These are phyloP conservation scores for Globisporangium rhizosaccharum DNA, from an alignment of 352 stramenopile species.

Conservation along the genomic window DNA sequence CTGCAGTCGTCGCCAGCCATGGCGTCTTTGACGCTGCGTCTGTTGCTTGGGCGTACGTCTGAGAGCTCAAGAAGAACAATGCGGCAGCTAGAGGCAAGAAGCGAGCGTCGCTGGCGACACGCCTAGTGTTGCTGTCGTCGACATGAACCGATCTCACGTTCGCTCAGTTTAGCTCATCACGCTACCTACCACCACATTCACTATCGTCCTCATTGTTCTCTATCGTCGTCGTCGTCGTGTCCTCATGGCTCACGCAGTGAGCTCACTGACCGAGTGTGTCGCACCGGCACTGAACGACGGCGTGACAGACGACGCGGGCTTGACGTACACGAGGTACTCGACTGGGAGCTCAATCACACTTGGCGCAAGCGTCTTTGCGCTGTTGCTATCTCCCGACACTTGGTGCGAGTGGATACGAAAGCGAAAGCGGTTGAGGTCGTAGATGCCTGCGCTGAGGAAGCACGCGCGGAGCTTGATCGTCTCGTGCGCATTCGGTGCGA, in stretches of 20 bases:
- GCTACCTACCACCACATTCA: too few relatives aligned
- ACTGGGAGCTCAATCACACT: conserved; percentile 63
- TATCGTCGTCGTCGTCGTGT: not conserved
- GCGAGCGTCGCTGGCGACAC: too few relatives aligned
- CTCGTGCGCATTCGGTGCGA: conserved; percentile 36
- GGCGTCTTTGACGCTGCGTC: not conserved
- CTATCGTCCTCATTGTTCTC: too few relatives aligned
- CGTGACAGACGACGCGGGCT: conserved; percentile 7
- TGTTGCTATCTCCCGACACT: too few relatives aligned
- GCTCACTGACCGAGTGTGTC: not conserved
- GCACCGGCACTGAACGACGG: not conserved
- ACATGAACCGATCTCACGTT: too few relatives aligned
- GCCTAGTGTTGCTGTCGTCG: too few relatives aligned
- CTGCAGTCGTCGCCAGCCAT: not conserved
- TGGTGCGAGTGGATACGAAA: conserved; percentile 36
- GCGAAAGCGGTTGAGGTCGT: conserved; percentile 80
- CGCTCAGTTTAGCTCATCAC: not conserved
- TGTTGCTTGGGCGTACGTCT: not conserved
- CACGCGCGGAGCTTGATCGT: conserved; percentile 64
- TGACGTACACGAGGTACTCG: conserved; percentile 76
- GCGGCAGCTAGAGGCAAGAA: too few relatives aligned
- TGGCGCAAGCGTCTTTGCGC: conserved; percentile 10
- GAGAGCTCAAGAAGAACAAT: too few relatives aligned
- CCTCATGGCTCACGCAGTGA: conserved; percentile 1
- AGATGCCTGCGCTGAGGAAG: conserved; percentile 68